These are phyloP conservation scores for Misopates orontium DNA, from an alignment of 257 asterid species.

Conservation along the genomic window DNA sequence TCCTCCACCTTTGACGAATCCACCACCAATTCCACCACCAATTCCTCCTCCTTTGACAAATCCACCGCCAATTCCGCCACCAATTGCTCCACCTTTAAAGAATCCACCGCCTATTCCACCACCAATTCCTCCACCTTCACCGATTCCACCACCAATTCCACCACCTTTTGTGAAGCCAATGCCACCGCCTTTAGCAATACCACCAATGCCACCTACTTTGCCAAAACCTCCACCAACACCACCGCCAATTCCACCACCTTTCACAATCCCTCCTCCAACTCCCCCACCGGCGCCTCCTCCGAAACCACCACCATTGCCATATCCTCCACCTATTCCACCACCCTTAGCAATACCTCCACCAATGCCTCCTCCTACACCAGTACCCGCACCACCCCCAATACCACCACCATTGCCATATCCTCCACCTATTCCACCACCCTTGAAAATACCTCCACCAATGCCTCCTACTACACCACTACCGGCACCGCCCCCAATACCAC, in stretches of 20 bases:
- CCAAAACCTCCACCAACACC: neutral
- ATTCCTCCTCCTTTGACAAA: neutral
- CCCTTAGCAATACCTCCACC: conserved; percentile 16
- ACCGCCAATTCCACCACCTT: conserved; percentile 7
- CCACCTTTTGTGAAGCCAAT: neutral
- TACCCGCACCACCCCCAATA: conserved; percentile 12
- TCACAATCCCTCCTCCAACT: neutral
- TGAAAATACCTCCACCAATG: conserved; percentile 5
- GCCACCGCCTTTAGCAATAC: neutral
- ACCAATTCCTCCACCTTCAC: neutral
- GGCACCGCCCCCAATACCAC: conserved; percentile 13
- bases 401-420: conserved; percentile 26
- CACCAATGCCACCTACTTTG: neutral
- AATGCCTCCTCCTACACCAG: conserved; percentile 9
- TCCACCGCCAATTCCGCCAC: neutral
- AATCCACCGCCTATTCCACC: neutral
- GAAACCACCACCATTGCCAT: neutral
- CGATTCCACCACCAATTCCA: neutral
- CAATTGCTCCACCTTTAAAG: too few species aligned
- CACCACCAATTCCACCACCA: neutral
- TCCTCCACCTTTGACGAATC: neutral
- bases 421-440: conserved; percentile 25
- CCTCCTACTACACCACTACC: conserved; percentile 20
- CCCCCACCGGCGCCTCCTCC: conserved; percentile 5
- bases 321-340: conserved; percentile 9